These are phyloP conservation scores for Geotrichum restrictum DNA, from an alignment of 1,139 yeast genomes.

Conservation along the genomic window DNA sequence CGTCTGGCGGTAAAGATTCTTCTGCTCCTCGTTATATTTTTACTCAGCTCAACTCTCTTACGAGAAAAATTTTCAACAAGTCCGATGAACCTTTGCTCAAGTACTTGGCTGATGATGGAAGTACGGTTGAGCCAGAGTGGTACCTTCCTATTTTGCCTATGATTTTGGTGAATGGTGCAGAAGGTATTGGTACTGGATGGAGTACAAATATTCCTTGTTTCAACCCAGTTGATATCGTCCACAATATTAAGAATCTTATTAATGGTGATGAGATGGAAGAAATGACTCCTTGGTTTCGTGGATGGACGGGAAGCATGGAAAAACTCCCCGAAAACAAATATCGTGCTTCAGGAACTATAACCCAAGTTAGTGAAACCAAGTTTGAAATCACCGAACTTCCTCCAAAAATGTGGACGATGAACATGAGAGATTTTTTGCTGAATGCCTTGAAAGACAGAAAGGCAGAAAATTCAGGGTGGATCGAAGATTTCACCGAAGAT, in stretches of 20 bases:
- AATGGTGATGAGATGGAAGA: constrained; percentile 64
- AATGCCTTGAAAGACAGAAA: constrained; percentile 50
- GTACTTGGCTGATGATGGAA: constrained; percentile 89
- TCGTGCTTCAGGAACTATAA: constrained; percentile 73
- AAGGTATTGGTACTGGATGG: constrained; percentile 99
- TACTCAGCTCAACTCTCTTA: constrained; percentile 75
- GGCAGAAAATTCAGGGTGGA: constrained; percentile 60
- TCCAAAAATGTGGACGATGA: constrained; percentile 86
- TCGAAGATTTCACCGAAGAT: constrained; percentile 92
- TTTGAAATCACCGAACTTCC: constrained; percentile 92
- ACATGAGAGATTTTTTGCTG: constrained; percentile 77
- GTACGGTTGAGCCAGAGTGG: constrained; percentile 94
- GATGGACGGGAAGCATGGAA: constrained; percentile 86
- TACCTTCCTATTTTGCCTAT: constrained; percentile 90
- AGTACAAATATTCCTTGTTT: constrained; percentile 88
- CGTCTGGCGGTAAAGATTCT: constrained; percentile 96
- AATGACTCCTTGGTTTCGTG: constrained; percentile 92
- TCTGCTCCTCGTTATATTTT: constrained; percentile 98
- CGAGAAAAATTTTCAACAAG: constrained; percentile 71
- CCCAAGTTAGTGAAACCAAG: constrained; percentile 73
- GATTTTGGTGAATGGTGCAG: constrained; percentile 90
- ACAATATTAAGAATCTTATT: constrained; percentile 70
- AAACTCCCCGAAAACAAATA: constrained; percentile 57
- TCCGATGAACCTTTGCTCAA: constrained; percentile 74
- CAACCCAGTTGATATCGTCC: constrained; percentile 80